phyloP scores from a whole-genome alignment of 768 basidiomycete species.

The Boletus speciosus region DNA sequence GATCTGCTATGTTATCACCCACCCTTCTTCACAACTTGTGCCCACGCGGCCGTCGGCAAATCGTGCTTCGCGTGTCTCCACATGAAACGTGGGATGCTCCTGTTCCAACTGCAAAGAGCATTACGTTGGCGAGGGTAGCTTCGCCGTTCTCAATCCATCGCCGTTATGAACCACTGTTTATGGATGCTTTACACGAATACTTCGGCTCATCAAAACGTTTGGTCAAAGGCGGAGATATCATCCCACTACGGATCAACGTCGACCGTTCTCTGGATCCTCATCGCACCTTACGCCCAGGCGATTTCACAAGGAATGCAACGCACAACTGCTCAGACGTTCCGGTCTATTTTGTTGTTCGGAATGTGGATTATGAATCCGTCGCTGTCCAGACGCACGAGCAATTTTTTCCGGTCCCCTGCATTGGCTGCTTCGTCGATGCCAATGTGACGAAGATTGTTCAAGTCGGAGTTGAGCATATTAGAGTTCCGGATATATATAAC shows the following conservation, averaged over 20 bases:
- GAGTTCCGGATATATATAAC: conserved; percentile 49
- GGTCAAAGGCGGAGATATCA: conserved; percentile 70
- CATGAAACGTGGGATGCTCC: conserved; percentile 56
- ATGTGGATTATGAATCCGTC: conserved; percentile 64
- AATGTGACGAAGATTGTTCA: conserved; percentile 72
- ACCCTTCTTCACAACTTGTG: conserved; percentile 53
- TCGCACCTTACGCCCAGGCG: not conserved
- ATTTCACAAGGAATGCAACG: not conserved
- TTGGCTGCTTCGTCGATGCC: conserved; percentile 85
- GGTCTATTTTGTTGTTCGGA: conserved; percentile 77
- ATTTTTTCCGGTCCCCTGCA: conserved; percentile 57
- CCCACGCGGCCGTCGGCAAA: conserved; percentile 23
- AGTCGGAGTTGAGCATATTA: conserved; percentile 68
- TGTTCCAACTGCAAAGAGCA: conserved; percentile 62
- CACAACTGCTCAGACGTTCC: conserved; percentile 37
- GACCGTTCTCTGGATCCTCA: conserved; percentile 35
- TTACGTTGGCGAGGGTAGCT: conserved; percentile 79
- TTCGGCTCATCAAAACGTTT: conserved; percentile 55
- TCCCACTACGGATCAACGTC: conserved; percentile 61
- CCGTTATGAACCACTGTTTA: conserved; percentile 56
- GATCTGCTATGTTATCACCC: conserved; percentile 38
- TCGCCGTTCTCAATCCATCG: conserved; percentile 69
- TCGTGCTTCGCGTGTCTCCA: conserved; percentile 50
- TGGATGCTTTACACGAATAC: conserved; percentile 58
- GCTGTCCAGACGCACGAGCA: conserved; percentile 39